Percentiles rank a stretch among this genome's conserved stretches.
Conservation (phyloP, 2,329 filamentous ascomycete species). For the Nectriaceae sp. region DNA sequence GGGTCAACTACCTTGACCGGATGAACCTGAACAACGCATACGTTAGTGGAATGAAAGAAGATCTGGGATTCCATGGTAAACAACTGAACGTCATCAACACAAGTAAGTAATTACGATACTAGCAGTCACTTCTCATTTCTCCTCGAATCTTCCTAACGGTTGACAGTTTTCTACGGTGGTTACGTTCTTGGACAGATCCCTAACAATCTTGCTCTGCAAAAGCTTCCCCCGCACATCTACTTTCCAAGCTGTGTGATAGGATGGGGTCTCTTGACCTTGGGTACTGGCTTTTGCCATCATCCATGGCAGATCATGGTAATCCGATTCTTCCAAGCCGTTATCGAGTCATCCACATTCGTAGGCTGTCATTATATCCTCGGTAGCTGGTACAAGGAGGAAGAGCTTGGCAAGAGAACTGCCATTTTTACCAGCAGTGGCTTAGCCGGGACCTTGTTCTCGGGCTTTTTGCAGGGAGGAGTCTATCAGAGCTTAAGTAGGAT, state of each 20-base stretch:
- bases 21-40: slow-evolving; percentile 31
- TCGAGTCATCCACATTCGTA: slow-evolving; percentile 29
- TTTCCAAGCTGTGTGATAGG: slow-evolving; percentile 58
- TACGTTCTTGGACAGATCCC: slow-evolving; percentile 54
- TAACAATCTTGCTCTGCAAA: slow-evolving; percentile 56
- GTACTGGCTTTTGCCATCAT: slow-evolving; percentile 35
- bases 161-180: slow-evolving; percentile 8
- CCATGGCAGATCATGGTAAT: slow-evolving; percentile 29
- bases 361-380: slow-evolving; percentile 37
- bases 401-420: slow-evolving; percentile 59
- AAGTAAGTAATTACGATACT: background rate
- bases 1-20: slow-evolving; percentile 7
- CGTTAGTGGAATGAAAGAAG: slow-evolving; percentile 37
- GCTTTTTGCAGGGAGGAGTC: slow-evolving; percentile 60
- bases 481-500: slow-evolving; percentile 31
- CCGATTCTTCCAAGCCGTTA: slow-evolving; percentile 26
- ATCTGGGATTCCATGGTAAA: slow-evolving; percentile 30
- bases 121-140: background rate
- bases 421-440: slow-evolving; percentile 61
- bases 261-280: slow-evolving; percentile 63
- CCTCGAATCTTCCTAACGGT: background rate
- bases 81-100: slow-evolving; percentile 2
- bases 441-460: slow-evolving; percentile 47
- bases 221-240: slow-evolving; percentile 57
- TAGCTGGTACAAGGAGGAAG: slow-evolving; percentile 56